A percentile compares a stretch with the other conserved stretches of the same genome.
Evolutionary conservation across 768 basidiomycete genomes (phyloP).

Genomic region (Pisolithus sp.): DNA sequence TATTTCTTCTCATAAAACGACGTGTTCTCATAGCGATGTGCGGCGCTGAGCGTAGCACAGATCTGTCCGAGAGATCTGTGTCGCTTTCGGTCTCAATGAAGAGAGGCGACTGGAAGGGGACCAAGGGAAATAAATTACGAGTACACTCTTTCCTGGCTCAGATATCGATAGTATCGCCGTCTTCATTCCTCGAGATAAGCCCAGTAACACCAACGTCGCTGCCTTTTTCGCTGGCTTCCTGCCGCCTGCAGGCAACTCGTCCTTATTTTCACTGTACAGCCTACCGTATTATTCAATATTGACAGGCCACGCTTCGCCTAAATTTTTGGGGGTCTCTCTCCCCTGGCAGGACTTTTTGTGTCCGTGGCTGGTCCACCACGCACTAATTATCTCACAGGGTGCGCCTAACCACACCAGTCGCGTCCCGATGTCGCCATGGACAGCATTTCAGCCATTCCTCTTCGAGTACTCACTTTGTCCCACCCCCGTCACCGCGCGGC

Average conservation of each 20-base stretch:
- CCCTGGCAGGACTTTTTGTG: neutral
- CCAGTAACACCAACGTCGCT: constrained; percentile 5
- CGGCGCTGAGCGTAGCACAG: constrained; percentile 5
- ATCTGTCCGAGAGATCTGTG: constrained; percentile 7
- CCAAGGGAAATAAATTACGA: neutral
- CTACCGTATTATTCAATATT: constrained; percentile 11
- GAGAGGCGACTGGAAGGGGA: constrained; percentile 2
- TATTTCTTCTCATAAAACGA: constrained; percentile 9
- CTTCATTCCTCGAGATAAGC: constrained; percentile 11
- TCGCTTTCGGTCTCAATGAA: constrained; percentile 11
- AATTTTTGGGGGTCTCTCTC: constrained; percentile 24
- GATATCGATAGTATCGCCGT: constrained; percentile 6
- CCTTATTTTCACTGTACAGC: constrained; percentile 1
- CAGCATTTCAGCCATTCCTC: constrained; percentile 3
- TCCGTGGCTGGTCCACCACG: neutral
- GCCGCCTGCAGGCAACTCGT: constrained; percentile 15
- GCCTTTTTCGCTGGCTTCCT: constrained; percentile 13
- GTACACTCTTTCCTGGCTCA: constrained; percentile 4
- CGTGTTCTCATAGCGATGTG: constrained; percentile 14
- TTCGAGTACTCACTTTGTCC: constrained; percentile 4
- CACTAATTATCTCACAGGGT: constrained; percentile 1
- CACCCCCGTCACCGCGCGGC: constrained; percentile 19
- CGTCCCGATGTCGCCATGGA: neutral
- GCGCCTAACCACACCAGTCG: no score
- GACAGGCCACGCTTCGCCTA: constrained; percentile 19